Percentiles rank a stretch among this genome's conserved stretches.
phyloP scores from a whole-genome alignment of 1,284 basidiomycete species.

The Cryptococcus sp. region DNA sequence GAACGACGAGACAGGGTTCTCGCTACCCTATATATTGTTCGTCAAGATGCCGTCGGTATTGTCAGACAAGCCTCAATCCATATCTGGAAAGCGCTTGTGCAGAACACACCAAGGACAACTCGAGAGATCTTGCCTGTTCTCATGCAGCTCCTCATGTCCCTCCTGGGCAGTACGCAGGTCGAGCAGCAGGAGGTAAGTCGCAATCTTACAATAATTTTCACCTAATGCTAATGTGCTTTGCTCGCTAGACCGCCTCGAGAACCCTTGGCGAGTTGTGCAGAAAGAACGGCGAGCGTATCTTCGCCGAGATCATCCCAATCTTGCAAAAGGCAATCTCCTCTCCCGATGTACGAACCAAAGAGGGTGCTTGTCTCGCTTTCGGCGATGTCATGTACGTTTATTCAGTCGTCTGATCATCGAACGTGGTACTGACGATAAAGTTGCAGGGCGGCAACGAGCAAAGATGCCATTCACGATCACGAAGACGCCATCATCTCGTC shows the following conservation, averaged over 20 bases:
- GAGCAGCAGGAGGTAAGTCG: conserved; percentile 84
- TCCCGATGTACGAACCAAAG: conserved; percentile 70
- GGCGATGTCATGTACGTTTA: conserved; percentile 76
- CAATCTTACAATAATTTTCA: too few relatives aligned
- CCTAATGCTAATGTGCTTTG: too few relatives aligned
- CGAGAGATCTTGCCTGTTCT: conserved; percentile 90
- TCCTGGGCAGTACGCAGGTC: conserved; percentile 74
- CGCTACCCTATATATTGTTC: conserved; percentile 86
- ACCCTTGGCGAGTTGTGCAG: conserved; percentile 87
- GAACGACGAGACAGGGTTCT: conserved; percentile 90
- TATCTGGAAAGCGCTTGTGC: conserved; percentile 97
- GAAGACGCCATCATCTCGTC: conserved; percentile 87
- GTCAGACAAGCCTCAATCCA: conserved; percentile 92
- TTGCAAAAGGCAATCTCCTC: conserved; percentile 71
- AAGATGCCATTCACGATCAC: conserved; percentile 82
- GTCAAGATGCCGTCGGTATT: conserved; percentile 87
- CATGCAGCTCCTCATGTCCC: conserved; percentile 69
- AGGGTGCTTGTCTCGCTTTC: conserved; percentile 85
- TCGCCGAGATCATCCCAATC: conserved; percentile 80
- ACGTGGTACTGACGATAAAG: background rate
- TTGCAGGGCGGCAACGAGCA: conserved; percentile 75
- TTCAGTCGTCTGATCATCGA: too few relatives aligned
- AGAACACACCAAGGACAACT: conserved; percentile 67
- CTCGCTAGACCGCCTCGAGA: conserved; percentile 71
- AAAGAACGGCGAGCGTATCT: conserved; percentile 92